Percentiles rank a stretch among this genome's conserved stretches.
Conservation (phyloP, 1,284 basidiomycete genomes). For the Trametes pubescens region DNA sequence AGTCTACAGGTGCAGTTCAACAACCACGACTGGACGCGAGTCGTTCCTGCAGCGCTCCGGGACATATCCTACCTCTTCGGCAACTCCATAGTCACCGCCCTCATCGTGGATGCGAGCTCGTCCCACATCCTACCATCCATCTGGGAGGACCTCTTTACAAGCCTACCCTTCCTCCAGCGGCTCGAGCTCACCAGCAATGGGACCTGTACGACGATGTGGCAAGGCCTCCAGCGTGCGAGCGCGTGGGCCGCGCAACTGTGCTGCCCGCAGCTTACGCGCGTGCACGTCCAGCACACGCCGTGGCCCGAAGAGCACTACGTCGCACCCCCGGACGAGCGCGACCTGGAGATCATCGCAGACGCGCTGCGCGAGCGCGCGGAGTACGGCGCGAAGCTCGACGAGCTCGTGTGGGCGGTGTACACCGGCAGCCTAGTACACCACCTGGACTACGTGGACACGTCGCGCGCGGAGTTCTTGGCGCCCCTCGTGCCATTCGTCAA, state of each 20-base stretch:
- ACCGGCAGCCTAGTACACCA: too few relatives aligned
- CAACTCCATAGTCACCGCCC: neutral
- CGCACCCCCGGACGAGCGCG: conserved; percentile 3
- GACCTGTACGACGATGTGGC: conserved; percentile 11
- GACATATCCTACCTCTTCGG: neutral
- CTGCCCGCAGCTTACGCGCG: neutral
- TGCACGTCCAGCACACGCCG: neutral
- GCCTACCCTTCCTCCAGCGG: neutral
- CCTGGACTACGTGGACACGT: neutral
- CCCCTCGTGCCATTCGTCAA: neutral
- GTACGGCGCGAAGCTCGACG: neutral
- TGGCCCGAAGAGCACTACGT: conserved; percentile 10
- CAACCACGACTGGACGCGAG: conserved; percentile 1
- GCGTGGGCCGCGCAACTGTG: neutral
- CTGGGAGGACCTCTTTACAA: conserved; percentile 4
- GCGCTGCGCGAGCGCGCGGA: neutral
- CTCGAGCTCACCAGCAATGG: conserved; percentile 10
- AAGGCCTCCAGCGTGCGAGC: neutral
- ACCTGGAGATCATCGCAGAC: neutral
- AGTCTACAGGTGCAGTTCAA: neutral
- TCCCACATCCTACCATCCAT: neutral
- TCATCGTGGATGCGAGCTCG: conserved; percentile 1
- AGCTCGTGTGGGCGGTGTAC: neutral
- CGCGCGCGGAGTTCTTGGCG: conserved; percentile 1
- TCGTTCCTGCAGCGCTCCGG: neutral